Evolutionary conservation across 2,329 filamentous ascomycete genomes (phyloP).

Genomic region (Phaeosphaeria sp.): DNA sequence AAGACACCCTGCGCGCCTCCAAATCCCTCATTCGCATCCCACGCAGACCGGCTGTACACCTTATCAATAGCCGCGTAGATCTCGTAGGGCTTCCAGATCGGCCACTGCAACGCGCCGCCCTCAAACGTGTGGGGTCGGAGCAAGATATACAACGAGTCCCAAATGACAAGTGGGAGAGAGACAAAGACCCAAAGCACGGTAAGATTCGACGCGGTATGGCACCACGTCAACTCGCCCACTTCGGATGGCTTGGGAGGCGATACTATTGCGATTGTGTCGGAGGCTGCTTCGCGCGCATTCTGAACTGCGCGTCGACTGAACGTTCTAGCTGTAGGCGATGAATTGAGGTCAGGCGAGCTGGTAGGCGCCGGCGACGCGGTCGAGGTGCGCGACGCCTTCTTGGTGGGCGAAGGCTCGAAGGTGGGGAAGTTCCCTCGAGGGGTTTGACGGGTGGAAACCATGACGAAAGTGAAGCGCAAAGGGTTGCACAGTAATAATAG

Average conservation of each 20-base stretch:
- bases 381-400: constrained; percentile 43
- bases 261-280: constrained; percentile 22
- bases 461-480: constrained; percentile 14
- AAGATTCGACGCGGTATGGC: constrained; percentile 66
- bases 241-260: constrained; percentile 29
- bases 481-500: neutral
- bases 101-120: constrained; percentile 73
- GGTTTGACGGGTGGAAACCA: constrained; percentile 51
- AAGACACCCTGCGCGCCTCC: constrained; percentile 74
- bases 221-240: constrained; percentile 51
- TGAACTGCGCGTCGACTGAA: constrained; percentile 34
- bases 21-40: constrained; percentile 72
- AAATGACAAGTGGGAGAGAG: constrained; percentile 78
- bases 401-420: constrained; percentile 44
- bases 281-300: constrained; percentile 15
- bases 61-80: constrained; percentile 82
- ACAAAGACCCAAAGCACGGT: constrained; percentile 74
- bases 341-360: constrained; percentile 23
- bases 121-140: constrained; percentile 83
- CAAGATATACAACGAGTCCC: constrained; percentile 83
- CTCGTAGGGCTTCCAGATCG: constrained; percentile 78
- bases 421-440: constrained; percentile 45
- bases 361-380: constrained; percentile 41
- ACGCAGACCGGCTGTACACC: constrained; percentile 80
- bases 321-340: constrained; percentile 22